Conservation (phyloP, 176 grass and related monocot species). For the Cocos nucifera region DNA sequence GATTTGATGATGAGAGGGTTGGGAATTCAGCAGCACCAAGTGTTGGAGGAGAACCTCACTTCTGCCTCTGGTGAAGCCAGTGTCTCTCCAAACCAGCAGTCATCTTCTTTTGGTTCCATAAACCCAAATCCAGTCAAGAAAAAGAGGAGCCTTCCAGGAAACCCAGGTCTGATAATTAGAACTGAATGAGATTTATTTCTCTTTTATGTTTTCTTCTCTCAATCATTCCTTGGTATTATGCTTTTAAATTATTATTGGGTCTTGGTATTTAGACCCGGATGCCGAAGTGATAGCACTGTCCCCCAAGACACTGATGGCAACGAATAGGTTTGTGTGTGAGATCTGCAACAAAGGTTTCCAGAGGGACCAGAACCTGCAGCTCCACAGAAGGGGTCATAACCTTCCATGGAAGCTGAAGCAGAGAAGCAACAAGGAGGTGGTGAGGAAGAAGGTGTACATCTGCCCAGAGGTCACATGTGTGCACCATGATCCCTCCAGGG, state of each 20-base stretch:
- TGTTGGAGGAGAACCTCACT: conserved; percentile 3
- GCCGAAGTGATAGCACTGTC: conserved; percentile 22
- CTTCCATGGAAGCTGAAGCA: conserved; percentile 23
- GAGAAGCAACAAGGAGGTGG: conserved; percentile 12
- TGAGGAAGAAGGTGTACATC: conserved; percentile 23
- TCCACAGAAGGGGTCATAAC: conserved; percentile 21
- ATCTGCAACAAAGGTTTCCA: conserved; percentile 25
- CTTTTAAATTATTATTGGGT: neutral
- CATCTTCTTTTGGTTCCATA: conserved; percentile 9
- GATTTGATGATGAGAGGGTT: neutral
- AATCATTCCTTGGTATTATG: neutral
- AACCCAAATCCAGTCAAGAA: conserved; percentile 10
- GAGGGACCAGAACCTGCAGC: conserved; percentile 19
- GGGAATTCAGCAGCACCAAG: conserved; percentile 6
- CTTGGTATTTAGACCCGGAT: conserved; percentile 2
- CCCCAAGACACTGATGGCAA: conserved; percentile 13
- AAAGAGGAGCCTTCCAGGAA: conserved; percentile 14
- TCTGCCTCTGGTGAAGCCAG: neutral
- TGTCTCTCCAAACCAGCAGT: conserved; percentile 7
- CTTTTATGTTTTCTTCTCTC: neutral
- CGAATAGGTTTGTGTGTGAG: conserved; percentile 22
- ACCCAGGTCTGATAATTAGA: conserved; percentile 3
- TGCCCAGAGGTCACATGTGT: conserved; percentile 18
- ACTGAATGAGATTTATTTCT: neutral
- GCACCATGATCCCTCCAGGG: conserved; percentile 17